Evolutionary conservation across 2,329 filamentous ascomycete species (phyloP).

Genomic region (Podosphaera leucotricha): DNA sequence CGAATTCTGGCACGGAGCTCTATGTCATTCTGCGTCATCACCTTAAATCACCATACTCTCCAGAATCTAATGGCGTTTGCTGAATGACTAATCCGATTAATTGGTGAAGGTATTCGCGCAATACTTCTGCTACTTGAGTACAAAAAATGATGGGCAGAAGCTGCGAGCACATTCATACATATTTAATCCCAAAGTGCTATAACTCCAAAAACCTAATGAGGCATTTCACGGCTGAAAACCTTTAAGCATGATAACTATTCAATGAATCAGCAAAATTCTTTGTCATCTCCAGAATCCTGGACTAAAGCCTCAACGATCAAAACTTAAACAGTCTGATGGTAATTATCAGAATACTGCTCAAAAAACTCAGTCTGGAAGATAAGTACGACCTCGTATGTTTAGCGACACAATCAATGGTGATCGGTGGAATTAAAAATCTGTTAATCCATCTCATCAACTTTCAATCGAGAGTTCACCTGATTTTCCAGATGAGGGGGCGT

Average conservation of each 20-base stretch:
- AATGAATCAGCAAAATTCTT: too few relatives aligned
- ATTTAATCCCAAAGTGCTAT: not conserved
- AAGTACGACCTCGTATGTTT: not conserved
- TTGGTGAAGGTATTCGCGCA: too few relatives aligned
- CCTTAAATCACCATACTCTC: not conserved
- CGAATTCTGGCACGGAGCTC: not conserved
- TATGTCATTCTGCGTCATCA: not conserved
- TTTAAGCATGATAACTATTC: too few relatives aligned
- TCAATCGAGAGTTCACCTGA: not conserved
- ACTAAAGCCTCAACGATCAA: not conserved
- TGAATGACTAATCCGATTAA: not conserved
- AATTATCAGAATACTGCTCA: not conserved
- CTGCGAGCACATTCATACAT: conserved; percentile 5
- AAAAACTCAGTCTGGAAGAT: not conserved
- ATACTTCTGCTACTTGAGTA: too few relatives aligned
- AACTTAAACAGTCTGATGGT: not conserved
- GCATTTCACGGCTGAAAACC: not conserved
- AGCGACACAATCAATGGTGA: not conserved
- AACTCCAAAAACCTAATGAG: not conserved
- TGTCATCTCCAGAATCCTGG: not conserved
- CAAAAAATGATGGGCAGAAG: too few relatives aligned
- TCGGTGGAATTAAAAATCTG: not conserved
- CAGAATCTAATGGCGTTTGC: not conserved
- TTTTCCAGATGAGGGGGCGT: not conserved
- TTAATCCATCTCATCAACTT: not conserved